Percentiles rank a stretch among this genome's conserved stretches.
These are phyloP conservation scores for Epicoccum nigrum DNA, from an alignment of 2,329 filamentous ascomycete species.

Conservation along the genomic window DNA sequence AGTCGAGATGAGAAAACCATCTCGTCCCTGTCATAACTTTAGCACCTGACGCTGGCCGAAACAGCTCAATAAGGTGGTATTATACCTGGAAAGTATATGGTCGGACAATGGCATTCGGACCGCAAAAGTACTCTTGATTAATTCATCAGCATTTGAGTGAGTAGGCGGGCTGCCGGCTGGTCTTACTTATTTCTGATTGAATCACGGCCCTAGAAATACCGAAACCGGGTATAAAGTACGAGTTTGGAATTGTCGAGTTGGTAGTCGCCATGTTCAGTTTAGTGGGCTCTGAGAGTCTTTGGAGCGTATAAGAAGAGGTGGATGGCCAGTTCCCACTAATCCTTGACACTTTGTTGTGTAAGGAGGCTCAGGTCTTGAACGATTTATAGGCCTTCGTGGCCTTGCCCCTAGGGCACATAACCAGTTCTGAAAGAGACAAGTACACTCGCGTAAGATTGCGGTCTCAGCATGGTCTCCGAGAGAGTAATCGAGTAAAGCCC, in stretches of 20 bases:
- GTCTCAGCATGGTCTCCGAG: constrained; percentile 8
- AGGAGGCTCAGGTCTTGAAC: constrained; percentile 26
- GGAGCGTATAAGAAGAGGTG: constrained; percentile 14
- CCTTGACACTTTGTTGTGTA: constrained; percentile 16
- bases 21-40: constrained; percentile 44
- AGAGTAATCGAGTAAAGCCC: constrained; percentile 14
- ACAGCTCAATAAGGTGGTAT: too few species aligned
- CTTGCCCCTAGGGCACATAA: constrained; percentile 12
- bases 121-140: constrained; percentile 52
- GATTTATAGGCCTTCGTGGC: constrained; percentile 30
- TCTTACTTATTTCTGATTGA: constrained; percentile 52
- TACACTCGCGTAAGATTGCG: constrained; percentile 8
- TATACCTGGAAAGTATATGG: constrained; percentile 52
- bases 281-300: not conserved
- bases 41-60: constrained; percentile 8
- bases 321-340: constrained; percentile 17
- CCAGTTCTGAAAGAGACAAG: constrained; percentile 20
- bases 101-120: constrained; percentile 51
- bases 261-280: constrained; percentile 31
- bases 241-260: constrained; percentile 45
- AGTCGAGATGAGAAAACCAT: constrained; percentile 52
- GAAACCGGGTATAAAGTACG: constrained; percentile 52
- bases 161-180: too few species aligned
- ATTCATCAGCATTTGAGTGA: too few species aligned
- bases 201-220: constrained; percentile 53